These are phyloP conservation scores for Penicillium coprophilum DNA, from an alignment of 495 filamentous ascomycete species.

Conservation along the genomic window DNA sequence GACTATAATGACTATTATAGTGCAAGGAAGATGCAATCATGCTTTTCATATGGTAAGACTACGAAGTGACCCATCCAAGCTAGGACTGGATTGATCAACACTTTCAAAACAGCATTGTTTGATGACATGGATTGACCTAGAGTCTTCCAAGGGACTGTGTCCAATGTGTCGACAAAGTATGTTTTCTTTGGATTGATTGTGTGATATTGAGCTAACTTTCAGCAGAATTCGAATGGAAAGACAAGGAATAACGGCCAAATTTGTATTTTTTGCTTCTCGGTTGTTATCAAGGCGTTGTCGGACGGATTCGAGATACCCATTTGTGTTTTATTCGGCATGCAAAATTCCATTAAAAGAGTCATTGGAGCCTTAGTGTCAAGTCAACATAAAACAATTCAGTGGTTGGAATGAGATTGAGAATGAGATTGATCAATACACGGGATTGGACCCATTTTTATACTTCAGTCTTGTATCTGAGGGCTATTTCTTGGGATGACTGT, in stretches of 20 bases:
- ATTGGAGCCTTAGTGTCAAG: not conserved
- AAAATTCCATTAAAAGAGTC: not conserved
- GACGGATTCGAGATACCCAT: slow-evolving; percentile 15
- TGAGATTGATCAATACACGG: not conserved
- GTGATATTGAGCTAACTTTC: slow-evolving; percentile 22
- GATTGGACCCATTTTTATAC: not conserved
- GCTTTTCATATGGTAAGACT: slow-evolving; percentile 88
- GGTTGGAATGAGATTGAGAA: not conserved
- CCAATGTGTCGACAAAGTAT: slow-evolving; percentile 97
- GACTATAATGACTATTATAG: slow-evolving; percentile 43
- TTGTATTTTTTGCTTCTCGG: slow-evolving; percentile 2
- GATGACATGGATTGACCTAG: slow-evolving; percentile 92
- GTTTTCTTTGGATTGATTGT: slow-evolving; percentile 27
- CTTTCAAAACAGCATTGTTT: slow-evolving; percentile 75
- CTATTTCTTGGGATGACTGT: not conserved
- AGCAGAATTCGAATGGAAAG: slow-evolving; percentile 70
- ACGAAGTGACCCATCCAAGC: slow-evolving; percentile 4
- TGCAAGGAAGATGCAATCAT: slow-evolving; percentile 93
- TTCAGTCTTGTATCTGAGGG: not conserved
- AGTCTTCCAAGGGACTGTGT: slow-evolving; percentile 88
- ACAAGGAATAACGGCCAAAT: slow-evolving; percentile 38
- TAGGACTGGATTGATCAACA: slow-evolving; percentile 10
- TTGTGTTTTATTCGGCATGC: not conserved
- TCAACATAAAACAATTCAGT: not conserved
- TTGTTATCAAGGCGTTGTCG: slow-evolving; percentile 17